Base-by-base conservation (phyloP, 164 flowering plant genomes). In the Vitis rupestris region DNA sequence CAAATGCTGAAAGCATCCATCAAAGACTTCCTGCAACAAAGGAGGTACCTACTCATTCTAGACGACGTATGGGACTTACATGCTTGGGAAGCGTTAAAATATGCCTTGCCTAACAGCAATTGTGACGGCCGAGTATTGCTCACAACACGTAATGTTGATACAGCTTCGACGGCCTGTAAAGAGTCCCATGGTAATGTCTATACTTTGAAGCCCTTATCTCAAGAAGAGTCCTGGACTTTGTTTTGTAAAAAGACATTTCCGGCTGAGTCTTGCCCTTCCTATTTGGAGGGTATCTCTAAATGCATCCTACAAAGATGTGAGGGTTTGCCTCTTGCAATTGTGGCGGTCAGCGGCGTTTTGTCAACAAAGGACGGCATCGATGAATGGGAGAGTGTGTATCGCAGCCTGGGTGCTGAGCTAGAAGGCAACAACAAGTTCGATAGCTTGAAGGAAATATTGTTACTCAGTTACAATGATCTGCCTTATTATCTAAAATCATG, bases 311-410 rank as follows among this genome's bases (percentile, higher is more conserved):
- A 10, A 19, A 78, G 58, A 44, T 78, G 81, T 30, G 75, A 64
- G 30, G 81, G 81, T 4, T 30, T 74, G 49, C 79, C 79, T 3
- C 76, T 76, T 29, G 75, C 76, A 57, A 76, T 76, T 54, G 79
- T 76, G 19, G 73, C 76, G 0, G 55, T 76, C 8, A 54, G 72
- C 51, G 72, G 79, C 12, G 69, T 76, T 48, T 55, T 76, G 59
- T 71, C 79, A 6, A 56, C 69, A 4, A 76, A 76, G 31, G 59
- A 65, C 54, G 61, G 64, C 31, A 70, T 72, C 7, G 72, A 68
- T 59, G 73, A 69, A 13, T 76, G 76, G 74, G 63, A 73, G 13
- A 50, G 49, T 59, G 50, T 77, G 7, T 49, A 17, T 3, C 67
- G 61, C 3, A 57, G 68, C 59, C 74, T 77, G n/a, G 70, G 74